Evolutionary conservation across 495 filamentous ascomycete genomes (phyloP).

Genomic region (Parathielavia hyrcaniae): DNA sequence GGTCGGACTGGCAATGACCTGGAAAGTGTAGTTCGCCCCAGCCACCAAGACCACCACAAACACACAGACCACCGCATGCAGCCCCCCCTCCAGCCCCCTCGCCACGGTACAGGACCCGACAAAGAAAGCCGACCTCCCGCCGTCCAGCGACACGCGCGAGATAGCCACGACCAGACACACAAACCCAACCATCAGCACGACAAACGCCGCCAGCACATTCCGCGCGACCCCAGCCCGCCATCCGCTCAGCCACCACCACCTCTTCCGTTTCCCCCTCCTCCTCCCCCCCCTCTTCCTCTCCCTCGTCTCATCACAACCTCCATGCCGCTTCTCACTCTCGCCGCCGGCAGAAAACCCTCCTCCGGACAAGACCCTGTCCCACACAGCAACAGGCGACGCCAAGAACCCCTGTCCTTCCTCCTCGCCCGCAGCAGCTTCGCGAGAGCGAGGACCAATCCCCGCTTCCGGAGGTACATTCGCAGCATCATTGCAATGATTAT

Average conservation of each 20-base stretch:
- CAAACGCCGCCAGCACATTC: slow-evolving; percentile 32
- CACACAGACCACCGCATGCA: slow-evolving; percentile 37
- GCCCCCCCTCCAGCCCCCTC: slow-evolving; percentile 30
- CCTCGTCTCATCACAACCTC: not conserved
- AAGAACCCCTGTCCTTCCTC: slow-evolving; percentile 17
- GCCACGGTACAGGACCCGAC: slow-evolving; percentile 34
- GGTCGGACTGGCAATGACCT: slow-evolving; percentile 48
- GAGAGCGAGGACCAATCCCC: slow-evolving; percentile 2
- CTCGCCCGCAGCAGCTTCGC: not conserved
- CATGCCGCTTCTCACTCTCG: too few relatives aligned
- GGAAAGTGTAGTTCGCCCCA: slow-evolving; percentile 46
- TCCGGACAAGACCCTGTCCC: too few relatives aligned
- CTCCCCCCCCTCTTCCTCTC: slow-evolving; percentile 20
- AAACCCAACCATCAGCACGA: slow-evolving; percentile 37
- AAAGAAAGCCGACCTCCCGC: slow-evolving; percentile 33
- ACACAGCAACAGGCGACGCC: too few relatives aligned
- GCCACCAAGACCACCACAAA: slow-evolving; percentile 35
- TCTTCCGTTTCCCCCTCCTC: slow-evolving; percentile 7
- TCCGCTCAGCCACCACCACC: slow-evolving; percentile 2
- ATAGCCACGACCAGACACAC: slow-evolving; percentile 37
- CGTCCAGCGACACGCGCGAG: slow-evolving; percentile 26
- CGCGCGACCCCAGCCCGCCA: slow-evolving; percentile 41
- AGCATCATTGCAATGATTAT: not conserved
- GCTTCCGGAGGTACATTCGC: not conserved
- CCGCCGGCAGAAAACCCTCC: too few relatives aligned